Evolutionary conservation across 192 early-diverging fungal species (phyloP).

Genomic region (Umbelopsis isabellina): DNA sequence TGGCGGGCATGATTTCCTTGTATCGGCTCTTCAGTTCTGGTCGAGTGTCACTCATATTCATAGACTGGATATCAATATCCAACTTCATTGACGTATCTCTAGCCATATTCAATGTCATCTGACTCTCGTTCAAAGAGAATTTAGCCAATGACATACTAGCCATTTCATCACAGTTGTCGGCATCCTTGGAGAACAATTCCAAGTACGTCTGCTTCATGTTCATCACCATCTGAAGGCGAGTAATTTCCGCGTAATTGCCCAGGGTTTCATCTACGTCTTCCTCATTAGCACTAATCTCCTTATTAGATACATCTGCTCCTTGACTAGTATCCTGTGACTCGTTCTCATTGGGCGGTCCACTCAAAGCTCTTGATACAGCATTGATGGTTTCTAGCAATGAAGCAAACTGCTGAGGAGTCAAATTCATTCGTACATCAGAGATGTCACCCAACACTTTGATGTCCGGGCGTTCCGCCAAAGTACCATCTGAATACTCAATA

Average conservation of each 20-base stretch:
- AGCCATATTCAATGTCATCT: conserved; percentile 58
- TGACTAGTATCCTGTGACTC: not conserved
- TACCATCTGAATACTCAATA: conserved; percentile 49
- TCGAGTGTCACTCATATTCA: conserved; percentile 82
- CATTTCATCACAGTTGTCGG: not conserved
- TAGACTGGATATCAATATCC: conserved; percentile 68
- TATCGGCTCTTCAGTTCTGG: conserved; percentile 76
- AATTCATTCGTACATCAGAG: conserved; percentile 75
- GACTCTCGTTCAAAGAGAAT: conserved; percentile 52
- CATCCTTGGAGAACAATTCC: conserved; percentile 10
- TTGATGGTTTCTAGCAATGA: conserved; percentile 72
- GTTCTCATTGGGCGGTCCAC: conserved; percentile 15
- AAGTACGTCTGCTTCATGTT: conserved; percentile 13
- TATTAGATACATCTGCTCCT: not conserved
- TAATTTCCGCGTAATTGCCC: not conserved
- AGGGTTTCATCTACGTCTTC: conserved; percentile 24
- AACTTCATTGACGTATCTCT: conserved; percentile 68
- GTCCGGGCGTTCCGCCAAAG: conserved; percentile 28
- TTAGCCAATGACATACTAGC: conserved; percentile 13
- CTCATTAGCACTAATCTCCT: conserved; percentile 13
- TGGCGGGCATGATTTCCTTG: conserved; percentile 80
- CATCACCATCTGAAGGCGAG: conserved; percentile 10
- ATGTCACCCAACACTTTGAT: conserved; percentile 61
- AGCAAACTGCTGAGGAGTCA: conserved; percentile 84
- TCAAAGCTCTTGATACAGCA: conserved; percentile 52